Percentiles rank a stretch among this genome's conserved stretches.
Evolutionary conservation across 1,139 yeast genomes (phyloP).

Genomic region (Chernovozyma sophiae-reginae): DNA sequence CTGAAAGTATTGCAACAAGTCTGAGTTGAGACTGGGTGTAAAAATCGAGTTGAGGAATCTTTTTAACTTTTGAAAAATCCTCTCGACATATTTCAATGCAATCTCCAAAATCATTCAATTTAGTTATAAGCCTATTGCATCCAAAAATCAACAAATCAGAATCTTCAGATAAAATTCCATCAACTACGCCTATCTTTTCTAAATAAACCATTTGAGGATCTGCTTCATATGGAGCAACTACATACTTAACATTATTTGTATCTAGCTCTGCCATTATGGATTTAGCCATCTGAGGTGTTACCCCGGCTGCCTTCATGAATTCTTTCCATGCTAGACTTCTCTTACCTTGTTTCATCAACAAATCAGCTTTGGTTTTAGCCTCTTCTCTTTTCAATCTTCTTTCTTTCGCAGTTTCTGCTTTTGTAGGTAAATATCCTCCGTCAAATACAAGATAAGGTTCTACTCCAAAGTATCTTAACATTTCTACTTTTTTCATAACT

Average conservation of each 20-base stretch:
- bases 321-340: conserved; percentile 58
- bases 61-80: conserved; percentile 44
- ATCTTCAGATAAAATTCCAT: conserved; percentile 90
- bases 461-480: conserved; percentile 66
- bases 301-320: conserved; percentile 77
- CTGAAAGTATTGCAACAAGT: conserved; percentile 80
- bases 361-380: conserved; percentile 55
- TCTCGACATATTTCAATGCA: conserved; percentile 65
- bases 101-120: conserved; percentile 71
- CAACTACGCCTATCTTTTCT: conserved; percentile 69
- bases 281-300: conserved; percentile 90
- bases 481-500: conserved; percentile 56
- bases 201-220: conserved; percentile 95
- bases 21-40: conserved; percentile 59
- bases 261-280: conserved; percentile 73
- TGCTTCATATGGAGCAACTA: conserved; percentile 98
- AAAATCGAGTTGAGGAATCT: conserved; percentile 42
- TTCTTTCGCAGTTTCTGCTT: conserved; percentile 66
- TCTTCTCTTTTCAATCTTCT: conserved; percentile 55
- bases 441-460: conserved; percentile 90
- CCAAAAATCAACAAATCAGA: conserved; percentile 93
- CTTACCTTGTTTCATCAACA: conserved; percentile 49
- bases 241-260: conserved; percentile 53
- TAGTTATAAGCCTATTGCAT: conserved; percentile 69
- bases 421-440: conserved; percentile 83